A percentile compares a stretch with the other conserved stretches of the same genome.
These are phyloP conservation scores for Gracilaria vermiculophylla DNA, from an alignment of 23 red algal genomes.

Conservation along the genomic window DNA sequence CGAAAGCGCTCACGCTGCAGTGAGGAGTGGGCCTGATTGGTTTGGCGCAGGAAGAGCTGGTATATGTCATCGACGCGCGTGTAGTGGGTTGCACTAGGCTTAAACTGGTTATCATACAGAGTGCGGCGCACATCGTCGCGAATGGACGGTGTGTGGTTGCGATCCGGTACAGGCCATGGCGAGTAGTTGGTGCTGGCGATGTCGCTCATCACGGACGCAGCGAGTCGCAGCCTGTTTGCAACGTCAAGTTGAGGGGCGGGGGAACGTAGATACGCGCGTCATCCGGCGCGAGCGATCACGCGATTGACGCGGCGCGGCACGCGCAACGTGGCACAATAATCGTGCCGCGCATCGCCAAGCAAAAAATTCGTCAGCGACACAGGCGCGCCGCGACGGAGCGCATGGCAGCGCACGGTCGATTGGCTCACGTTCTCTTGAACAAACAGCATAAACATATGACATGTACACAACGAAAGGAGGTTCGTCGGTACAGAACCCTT, in stretches of 20 bases:
- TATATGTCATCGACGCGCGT: conserved; percentile 43
- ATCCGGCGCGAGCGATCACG: too few relatives aligned
- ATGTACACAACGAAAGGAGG: too few relatives aligned
- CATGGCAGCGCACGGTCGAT: too few relatives aligned
- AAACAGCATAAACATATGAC: conserved; percentile 15
- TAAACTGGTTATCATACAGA: conserved; percentile 29
- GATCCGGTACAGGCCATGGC: conserved; percentile 31
- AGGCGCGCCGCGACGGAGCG: too few relatives aligned
- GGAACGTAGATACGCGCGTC: too few relatives aligned
- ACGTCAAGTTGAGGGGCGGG: too few relatives aligned
- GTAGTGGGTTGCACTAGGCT: conserved; percentile 26
- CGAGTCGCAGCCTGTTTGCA: too few relatives aligned
- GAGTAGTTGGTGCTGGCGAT: not conserved
- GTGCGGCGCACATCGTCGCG: conserved; percentile 50
- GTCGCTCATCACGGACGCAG: not conserved
- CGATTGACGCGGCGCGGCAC: too few relatives aligned
- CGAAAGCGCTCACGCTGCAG: conserved; percentile 47
- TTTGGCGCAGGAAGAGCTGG: conserved; percentile 24
- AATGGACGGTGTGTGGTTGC: conserved; percentile 13
- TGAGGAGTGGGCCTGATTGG: not conserved
- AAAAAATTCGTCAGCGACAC: too few relatives aligned
- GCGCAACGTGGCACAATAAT: too few relatives aligned
- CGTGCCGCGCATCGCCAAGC: too few relatives aligned
- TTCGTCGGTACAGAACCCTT: too few relatives aligned
- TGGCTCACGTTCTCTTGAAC: not conserved